A percentile compares a stretch with the other conserved stretches of the same genome.
Conservation (phyloP, 129 eudicot genomes). For the Centaurea solstitialis region DNA sequence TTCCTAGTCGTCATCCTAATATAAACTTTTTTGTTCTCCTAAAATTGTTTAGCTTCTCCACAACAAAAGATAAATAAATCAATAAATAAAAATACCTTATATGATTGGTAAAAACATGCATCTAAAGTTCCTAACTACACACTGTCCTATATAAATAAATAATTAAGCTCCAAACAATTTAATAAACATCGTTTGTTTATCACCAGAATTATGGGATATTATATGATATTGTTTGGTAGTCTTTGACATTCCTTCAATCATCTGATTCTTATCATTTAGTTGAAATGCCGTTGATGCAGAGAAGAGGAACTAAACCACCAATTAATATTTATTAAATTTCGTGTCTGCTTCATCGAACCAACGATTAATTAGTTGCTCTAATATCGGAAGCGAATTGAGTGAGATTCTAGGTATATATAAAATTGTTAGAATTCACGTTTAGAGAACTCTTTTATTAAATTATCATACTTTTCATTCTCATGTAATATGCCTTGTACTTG, state of each 20-base stretch:
- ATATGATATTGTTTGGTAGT: neutral
- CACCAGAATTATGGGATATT: neutral
- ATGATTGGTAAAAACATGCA: neutral
- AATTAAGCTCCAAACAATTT: neutral
- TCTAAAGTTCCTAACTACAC: neutral
- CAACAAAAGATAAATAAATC: no score
- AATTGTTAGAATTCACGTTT: neutral
- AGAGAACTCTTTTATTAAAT: no score
- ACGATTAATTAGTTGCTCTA: neutral
- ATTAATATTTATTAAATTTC: neutral
- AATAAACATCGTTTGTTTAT: neutral
- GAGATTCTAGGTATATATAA: neutral
- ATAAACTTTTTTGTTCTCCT: neutral
- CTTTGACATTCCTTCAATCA: neutral
- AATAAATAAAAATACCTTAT: no score
- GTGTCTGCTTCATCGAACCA: slow-evolving; percentile 11
- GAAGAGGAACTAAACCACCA: neutral
- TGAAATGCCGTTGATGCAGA: neutral
- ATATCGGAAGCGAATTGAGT: neutral
- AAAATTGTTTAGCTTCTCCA: no score
- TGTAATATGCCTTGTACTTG: no score
- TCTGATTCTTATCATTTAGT: neutral
- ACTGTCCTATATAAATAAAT: neutral
- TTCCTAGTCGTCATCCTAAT: neutral
- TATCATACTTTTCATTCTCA: no score